Conservation (phyloP, 768 basidiomycete species). For the Termitomyces sp. region DNA sequence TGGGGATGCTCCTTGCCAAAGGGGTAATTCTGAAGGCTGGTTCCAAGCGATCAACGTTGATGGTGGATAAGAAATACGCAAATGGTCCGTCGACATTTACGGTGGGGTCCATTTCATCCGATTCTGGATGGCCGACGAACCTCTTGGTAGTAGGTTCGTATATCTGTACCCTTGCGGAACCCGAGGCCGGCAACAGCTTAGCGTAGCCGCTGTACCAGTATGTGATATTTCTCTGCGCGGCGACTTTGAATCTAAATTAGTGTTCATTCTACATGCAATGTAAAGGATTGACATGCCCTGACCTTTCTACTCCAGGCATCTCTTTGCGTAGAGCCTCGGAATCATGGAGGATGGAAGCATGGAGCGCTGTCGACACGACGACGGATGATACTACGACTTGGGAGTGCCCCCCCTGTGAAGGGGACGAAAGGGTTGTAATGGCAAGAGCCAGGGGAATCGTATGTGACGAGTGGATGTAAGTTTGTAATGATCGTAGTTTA, state of each 20-base stretch:
- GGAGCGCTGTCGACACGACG: conserved; percentile 80
- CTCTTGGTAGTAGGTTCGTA: conserved; percentile 49
- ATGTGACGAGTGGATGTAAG: conserved; percentile 35
- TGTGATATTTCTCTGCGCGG: conserved; percentile 68
- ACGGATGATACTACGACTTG: conserved; percentile 52
- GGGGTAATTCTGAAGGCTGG: conserved; percentile 76
- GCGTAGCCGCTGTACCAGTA: conserved; percentile 64
- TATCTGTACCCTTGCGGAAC: conserved; percentile 38
- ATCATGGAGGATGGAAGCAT: conserved; percentile 79
- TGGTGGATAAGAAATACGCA: conserved; percentile 76
- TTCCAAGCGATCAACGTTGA: conserved; percentile 85
- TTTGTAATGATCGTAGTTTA: conserved; percentile 50
- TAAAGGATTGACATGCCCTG: not conserved
- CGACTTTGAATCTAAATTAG: conserved; percentile 68
- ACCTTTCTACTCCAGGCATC: conserved; percentile 68
- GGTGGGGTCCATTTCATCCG: conserved; percentile 25
- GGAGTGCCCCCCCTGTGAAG: conserved; percentile 20
- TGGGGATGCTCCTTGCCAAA: conserved; percentile 39
- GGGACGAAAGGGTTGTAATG: conserved; percentile 36
- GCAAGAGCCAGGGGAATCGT: conserved; percentile 48
- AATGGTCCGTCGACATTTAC: conserved; percentile 70
- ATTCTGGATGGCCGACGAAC: conserved; percentile 40
- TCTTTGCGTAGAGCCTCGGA: conserved; percentile 68
- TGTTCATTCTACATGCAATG: not conserved
- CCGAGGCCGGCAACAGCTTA: conserved; percentile 44